A percentile compares a stretch with the other conserved stretches of the same genome.
Conservation (phyloP, 1,284 basidiomycete genomes). For the Ganoderma lingzhi region DNA sequence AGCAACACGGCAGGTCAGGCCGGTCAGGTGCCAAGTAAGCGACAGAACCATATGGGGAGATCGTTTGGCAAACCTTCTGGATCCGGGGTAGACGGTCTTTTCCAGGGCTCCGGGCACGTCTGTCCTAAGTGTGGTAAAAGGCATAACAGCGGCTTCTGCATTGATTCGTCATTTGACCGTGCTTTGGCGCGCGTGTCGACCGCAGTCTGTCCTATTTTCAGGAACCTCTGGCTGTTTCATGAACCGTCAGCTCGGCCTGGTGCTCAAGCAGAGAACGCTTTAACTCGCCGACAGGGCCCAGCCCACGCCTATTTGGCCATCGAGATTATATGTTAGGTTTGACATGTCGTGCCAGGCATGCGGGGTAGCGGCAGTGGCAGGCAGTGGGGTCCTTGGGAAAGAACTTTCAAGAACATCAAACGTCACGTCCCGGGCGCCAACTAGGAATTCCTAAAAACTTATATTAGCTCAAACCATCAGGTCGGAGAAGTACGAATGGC, state of each 20-base stretch:
- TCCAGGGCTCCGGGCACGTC: not conserved
- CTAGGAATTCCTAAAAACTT: slow-evolving; percentile 1
- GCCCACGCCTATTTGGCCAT: not conserved
- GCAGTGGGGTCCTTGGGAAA: not conserved
- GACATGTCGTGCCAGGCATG: not conserved
- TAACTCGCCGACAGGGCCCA: not conserved
- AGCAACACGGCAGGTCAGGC: not conserved
- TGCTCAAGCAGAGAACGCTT: not conserved
- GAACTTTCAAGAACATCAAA: not conserved
- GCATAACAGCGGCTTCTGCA: not conserved
- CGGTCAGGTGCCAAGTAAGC: slow-evolving; percentile 6
- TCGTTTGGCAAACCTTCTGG: not conserved
- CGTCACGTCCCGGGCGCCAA: not conserved
- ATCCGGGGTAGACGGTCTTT: not conserved
- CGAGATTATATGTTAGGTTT: not conserved
- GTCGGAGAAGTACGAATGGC: not conserved
- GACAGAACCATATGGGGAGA: slow-evolving; percentile 5
- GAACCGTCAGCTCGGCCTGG: not conserved
- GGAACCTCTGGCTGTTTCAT: not conserved
- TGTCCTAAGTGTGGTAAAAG: not conserved
- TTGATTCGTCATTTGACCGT: slow-evolving; percentile 2
- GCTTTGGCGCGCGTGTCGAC: not conserved
- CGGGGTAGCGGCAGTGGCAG: not conserved
- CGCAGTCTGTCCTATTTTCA: not conserved
- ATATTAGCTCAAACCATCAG: slow-evolving; percentile 5